phyloP scores from a whole-genome alignment of 2,329 filamentous ascomycete genomes.

The Harringtonia aguacate region DNA sequence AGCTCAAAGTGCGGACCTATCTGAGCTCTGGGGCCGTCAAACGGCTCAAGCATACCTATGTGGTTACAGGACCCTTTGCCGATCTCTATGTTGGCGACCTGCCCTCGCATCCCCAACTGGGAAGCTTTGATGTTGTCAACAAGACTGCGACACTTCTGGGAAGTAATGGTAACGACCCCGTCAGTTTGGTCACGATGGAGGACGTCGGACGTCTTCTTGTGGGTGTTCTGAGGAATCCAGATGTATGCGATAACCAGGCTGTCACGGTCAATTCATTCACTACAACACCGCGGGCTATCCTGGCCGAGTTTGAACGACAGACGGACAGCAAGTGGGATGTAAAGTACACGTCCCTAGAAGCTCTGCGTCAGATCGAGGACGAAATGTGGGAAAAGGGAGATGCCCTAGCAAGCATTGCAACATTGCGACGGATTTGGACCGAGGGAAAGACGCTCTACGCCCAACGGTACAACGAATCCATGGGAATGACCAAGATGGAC shows the following conservation, averaged over 20 bases:
- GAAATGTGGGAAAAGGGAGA: slow-evolving; percentile 2
- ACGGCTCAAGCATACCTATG: slow-evolving; percentile 2
- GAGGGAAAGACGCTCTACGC: slow-evolving; percentile 41
- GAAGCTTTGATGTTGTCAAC: slow-evolving; percentile 4
- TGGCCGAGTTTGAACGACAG: slow-evolving; percentile 9
- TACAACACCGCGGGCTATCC: slow-evolving; percentile 4
- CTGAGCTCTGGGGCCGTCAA: slow-evolving; percentile 2
- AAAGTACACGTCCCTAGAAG: slow-evolving; percentile 3
- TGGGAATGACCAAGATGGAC: slow-evolving; percentile 20
- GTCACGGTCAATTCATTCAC: slow-evolving; percentile 6
- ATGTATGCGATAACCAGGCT: slow-evolving; percentile 5
- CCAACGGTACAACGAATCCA: slow-evolving; percentile 38
- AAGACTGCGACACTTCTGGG: background rate
- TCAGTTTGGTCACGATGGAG: slow-evolving; percentile 8
- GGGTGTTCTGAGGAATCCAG: slow-evolving; percentile 3
- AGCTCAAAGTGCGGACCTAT: slow-evolving; percentile 8
- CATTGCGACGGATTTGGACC: slow-evolving; percentile 9
- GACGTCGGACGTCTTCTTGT: slow-evolving; percentile 7
- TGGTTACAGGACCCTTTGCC: slow-evolving; percentile 9
- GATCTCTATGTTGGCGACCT: slow-evolving; percentile 7
- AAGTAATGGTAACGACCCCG: background rate
- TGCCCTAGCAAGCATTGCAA: slow-evolving; percentile 6
- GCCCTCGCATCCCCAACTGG: slow-evolving; percentile 4
- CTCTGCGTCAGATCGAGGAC: slow-evolving; percentile 4
- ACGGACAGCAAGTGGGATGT: slow-evolving; percentile 5